phyloP scores from a whole-genome alignment of 768 basidiomycete genomes.

The Xerocomellus chrysenteron region DNA sequence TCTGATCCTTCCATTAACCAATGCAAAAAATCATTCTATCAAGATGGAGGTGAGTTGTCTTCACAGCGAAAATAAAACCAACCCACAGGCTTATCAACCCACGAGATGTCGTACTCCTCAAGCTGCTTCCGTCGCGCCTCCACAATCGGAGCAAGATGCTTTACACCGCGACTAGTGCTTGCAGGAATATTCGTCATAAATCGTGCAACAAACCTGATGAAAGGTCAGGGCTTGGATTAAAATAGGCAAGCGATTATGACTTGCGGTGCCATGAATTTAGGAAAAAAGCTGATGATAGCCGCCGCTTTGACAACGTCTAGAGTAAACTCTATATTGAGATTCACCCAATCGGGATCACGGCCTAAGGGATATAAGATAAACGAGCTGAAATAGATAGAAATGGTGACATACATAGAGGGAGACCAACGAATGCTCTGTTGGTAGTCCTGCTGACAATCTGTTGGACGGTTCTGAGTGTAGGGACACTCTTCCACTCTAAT shows the following conservation, averaged over 20 bases:
- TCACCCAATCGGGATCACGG: constrained; percentile 29
- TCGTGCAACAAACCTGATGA: background rate
- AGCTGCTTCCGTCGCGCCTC: constrained; percentile 1
- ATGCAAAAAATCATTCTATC: constrained; percentile 33
- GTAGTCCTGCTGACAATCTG: constrained; percentile 6
- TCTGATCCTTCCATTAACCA: constrained; percentile 33
- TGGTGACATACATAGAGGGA: constrained; percentile 13
- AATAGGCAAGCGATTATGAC: background rate
- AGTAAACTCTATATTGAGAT: constrained; percentile 31
- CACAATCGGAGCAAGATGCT: constrained; percentile 28
- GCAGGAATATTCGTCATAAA: constrained; percentile 1
- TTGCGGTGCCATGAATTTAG: constrained; percentile 34
- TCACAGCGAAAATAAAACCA: background rate
- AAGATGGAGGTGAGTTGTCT: background rate
- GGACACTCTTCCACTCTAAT: constrained; percentile 16
- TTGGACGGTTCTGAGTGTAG: background rate
- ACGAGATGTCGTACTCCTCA: background rate
- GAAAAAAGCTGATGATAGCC: constrained; percentile 29
- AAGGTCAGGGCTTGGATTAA: background rate
- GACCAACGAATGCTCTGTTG: constrained; percentile 14
- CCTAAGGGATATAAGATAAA: background rate
- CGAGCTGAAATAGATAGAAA: background rate
- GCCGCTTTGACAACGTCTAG: constrained; percentile 4
- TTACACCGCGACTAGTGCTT: constrained; percentile 7
- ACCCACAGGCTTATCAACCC: constrained; percentile 5